Percentiles rank a stretch among this genome's conserved stretches.
phyloP scores from a whole-genome alignment of 2,329 filamentous ascomycete species.

The Claviceps sp. region DNA sequence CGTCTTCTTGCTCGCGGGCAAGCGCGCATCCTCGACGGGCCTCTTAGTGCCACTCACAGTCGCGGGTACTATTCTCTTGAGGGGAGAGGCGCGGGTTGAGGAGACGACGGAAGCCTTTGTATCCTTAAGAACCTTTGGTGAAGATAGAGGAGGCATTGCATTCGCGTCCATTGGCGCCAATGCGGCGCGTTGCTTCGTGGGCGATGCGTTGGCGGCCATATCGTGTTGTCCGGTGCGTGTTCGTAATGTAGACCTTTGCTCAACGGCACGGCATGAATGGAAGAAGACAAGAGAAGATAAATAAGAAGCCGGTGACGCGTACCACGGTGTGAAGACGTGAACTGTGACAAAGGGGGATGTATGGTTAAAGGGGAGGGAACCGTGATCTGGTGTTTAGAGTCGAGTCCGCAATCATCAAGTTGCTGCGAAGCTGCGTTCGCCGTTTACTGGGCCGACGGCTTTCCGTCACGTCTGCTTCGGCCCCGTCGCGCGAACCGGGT shows the following conservation, averaged over 20 bases:
- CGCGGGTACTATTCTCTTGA: conserved; percentile 5
- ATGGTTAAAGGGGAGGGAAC: background rate
- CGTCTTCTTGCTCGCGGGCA: conserved; percentile 18
- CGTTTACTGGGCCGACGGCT: background rate
- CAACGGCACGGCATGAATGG: background rate
- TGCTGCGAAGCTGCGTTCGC: background rate
- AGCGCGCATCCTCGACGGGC: conserved; percentile 11
- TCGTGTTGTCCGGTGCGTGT: background rate
- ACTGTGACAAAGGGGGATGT: background rate
- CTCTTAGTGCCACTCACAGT: conserved; percentile 14
- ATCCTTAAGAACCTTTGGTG: conserved; percentile 7
- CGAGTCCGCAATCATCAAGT: background rate
- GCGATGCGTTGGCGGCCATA: conserved; percentile 14
- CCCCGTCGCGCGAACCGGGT: background rate
- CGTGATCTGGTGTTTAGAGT: background rate
- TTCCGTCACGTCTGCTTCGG: background rate
- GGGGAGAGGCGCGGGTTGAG: conserved; percentile 5
- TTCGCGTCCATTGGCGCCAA: conserved; percentile 34
- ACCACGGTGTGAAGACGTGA: background rate
- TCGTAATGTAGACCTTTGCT: background rate
- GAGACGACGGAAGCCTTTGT: background rate
- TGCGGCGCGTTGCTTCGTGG: conserved; percentile 35
- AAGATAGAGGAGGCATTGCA: conserved; percentile 20
- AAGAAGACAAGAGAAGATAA: background rate
- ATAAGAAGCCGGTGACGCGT: background rate